phyloP scores from a whole-genome alignment of 73 alveolate genomes.

The Tetrahymena borealis region DNA sequence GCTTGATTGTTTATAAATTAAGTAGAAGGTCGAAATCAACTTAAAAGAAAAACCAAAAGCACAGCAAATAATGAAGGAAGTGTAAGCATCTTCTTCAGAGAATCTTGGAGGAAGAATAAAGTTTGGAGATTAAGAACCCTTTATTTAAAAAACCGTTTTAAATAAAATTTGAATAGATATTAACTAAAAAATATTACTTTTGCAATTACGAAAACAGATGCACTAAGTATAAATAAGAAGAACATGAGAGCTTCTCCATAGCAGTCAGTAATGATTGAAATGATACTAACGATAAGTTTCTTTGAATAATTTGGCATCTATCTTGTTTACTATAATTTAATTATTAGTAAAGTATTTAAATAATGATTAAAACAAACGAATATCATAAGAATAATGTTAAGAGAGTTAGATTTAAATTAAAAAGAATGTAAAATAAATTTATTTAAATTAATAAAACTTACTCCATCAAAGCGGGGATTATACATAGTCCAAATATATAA shows the following conservation, averaged over 20 bases:
- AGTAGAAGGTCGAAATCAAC: background rate
- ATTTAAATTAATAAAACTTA: background rate
- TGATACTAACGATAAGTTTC: background rate
- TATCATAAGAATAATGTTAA: too few relatives aligned
- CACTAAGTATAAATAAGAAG: background rate
- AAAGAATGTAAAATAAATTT: background rate
- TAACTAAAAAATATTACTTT: constrained; percentile 3
- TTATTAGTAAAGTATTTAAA: too few relatives aligned
- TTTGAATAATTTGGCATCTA: background rate
- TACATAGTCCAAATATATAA: constrained; percentile 27
- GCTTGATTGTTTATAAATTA: constrained; percentile 4
- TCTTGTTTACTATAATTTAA: background rate
- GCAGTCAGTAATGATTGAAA: background rate
- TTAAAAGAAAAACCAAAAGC: constrained; percentile 5
- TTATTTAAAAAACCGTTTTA: background rate
- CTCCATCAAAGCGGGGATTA: constrained; percentile 13
- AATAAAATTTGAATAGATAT: background rate
- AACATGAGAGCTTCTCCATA: background rate
- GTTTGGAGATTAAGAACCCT: constrained; percentile 15
- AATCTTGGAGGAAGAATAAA: constrained; percentile 2
- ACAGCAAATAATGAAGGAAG: constrained; percentile 9
- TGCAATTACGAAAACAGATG: constrained; percentile 5
- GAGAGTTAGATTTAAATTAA: too few relatives aligned
- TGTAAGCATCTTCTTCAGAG: background rate
- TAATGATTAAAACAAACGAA: too few relatives aligned